Percentiles rank a stretch among this genome's conserved stretches.
These are phyloP conservation scores for Batkoa obscura DNA, from an alignment of 371 early-diverging fungal genomes.

Conservation along the genomic window DNA sequence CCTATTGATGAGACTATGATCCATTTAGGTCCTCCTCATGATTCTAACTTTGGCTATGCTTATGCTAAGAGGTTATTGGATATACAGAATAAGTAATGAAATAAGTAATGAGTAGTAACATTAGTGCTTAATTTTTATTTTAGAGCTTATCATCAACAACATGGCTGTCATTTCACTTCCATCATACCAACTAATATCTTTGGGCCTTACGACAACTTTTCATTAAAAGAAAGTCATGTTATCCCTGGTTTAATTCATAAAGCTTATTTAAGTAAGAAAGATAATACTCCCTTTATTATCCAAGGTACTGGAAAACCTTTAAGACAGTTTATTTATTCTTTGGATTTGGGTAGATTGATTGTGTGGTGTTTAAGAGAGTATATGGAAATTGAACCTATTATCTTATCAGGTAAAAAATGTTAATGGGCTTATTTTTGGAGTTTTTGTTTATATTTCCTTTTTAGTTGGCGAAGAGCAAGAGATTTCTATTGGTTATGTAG, in stretches of 20 bases:
- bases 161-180: slow-evolving; percentile 62
- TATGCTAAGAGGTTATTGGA: slow-evolving; percentile 77
- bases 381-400: slow-evolving; percentile 59
- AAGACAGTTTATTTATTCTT: slow-evolving; percentile 73
- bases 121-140: not conserved
- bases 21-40: slow-evolving; percentile 71
- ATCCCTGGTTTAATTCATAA: slow-evolving; percentile 75
- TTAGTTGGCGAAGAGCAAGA: slow-evolving; percentile 63
- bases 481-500: slow-evolving; percentile 62
- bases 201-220: slow-evolving; percentile 69
- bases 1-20: slow-evolving; percentile 82
- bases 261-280: slow-evolving; percentile 59
- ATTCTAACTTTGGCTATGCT: slow-evolving; percentile 77
- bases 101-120: not conserved
- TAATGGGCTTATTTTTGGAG: not conserved
- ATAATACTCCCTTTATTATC: slow-evolving; percentile 46
- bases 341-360: slow-evolving; percentile 64
- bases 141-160: slow-evolving; percentile 62
- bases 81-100: slow-evolving; percentile 53
- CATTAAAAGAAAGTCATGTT: slow-evolving; percentile 65
- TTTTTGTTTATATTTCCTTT: not conserved
- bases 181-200: slow-evolving; percentile 78
- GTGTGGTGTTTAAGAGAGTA: slow-evolving; percentile 70
- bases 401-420: slow-evolving; percentile 43
- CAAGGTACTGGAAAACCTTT: slow-evolving; percentile 65